Evolutionary conservation across 2,329 filamentous ascomycete genomes (phyloP).

Genomic region (Stemphylium vesicarium): DNA sequence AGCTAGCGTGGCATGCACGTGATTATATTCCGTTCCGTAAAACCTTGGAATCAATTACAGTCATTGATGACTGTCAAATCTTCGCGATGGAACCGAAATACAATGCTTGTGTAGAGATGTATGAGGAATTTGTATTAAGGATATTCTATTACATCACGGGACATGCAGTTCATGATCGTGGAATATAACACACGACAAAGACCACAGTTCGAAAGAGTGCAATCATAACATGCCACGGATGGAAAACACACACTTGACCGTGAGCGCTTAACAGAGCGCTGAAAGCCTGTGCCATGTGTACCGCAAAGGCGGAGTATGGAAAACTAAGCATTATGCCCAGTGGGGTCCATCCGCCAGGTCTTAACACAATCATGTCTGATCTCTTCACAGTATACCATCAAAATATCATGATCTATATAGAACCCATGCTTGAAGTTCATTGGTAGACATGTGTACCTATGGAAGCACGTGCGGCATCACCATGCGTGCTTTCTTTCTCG

Average conservation of each 20-base stretch:
- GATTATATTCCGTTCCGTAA: neutral
- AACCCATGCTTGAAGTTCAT: neutral
- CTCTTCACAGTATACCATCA: neutral
- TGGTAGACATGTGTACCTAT: neutral
- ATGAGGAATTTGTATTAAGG: too few species aligned
- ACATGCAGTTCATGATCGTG: too few species aligned
- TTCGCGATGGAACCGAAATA: too few species aligned
- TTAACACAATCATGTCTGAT: neutral
- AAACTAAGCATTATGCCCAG: neutral
- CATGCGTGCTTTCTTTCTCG: neutral
- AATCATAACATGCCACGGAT: neutral
- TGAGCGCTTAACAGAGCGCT: neutral
- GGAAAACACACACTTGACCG: neutral
- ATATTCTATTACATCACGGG: too few species aligned
- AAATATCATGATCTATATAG: neutral
- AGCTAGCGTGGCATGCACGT: slow-evolving; percentile 1
- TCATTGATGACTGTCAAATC: too few species aligned
- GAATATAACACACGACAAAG: too few species aligned
- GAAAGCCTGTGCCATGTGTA: neutral
- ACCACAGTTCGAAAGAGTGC: too few species aligned
- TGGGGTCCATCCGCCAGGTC: neutral
- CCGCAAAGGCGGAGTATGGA: neutral
- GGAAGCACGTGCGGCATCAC: neutral
- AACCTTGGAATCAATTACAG: too few species aligned
- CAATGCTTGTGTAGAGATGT: too few species aligned